Percentiles rank a stretch among this genome's conserved stretches.
phyloP scores from a whole-genome alignment of 805 yeast genomes.

The Blastobotrys muscicola region DNA sequence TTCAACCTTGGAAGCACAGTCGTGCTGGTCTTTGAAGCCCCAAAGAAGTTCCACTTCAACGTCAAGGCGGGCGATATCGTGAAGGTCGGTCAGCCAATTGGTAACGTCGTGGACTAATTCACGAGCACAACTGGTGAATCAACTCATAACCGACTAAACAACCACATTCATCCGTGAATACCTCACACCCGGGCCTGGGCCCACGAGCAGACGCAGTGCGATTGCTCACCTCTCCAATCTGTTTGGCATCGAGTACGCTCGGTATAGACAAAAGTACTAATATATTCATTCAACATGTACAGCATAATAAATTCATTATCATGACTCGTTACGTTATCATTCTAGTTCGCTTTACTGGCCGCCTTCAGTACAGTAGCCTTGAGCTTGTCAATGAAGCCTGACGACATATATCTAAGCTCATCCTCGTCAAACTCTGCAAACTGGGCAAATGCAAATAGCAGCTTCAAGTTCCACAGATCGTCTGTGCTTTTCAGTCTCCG shows the following conservation, averaged over 20 bases:
- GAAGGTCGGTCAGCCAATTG: conserved; percentile 61
- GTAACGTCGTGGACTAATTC: conserved; percentile 3
- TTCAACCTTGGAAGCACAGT: conserved; percentile 93
- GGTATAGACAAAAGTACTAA: no score
- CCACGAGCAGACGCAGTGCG: not conserved
- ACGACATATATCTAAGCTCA: conserved; percentile 8
- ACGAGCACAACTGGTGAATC: no score
- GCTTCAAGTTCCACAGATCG: conserved; percentile 54
- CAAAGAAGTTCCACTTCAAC: conserved; percentile 61
- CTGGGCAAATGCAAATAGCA: conserved; percentile 55
- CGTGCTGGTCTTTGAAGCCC: conserved; percentile 96
- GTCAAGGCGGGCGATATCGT: conserved; percentile 67
- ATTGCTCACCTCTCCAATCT: not conserved
- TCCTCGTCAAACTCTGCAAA: conserved; percentile 11
- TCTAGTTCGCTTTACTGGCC: no score
- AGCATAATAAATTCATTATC: no score
- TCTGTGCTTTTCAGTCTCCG: conserved; percentile 35
- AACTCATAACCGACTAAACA: no score
- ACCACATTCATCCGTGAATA: no score
- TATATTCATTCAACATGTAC: no score
- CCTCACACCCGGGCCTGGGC: no score
- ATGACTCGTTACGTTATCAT: no score
- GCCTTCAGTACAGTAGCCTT: conserved; percentile 7
- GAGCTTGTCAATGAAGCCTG: conserved; percentile 11
- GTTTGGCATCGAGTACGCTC: no score